A percentile compares a stretch with the other conserved stretches of the same genome.
phyloP scores from a whole-genome alignment of 1,284 basidiomycete species.

The Gymnopus androsaceus region DNA sequence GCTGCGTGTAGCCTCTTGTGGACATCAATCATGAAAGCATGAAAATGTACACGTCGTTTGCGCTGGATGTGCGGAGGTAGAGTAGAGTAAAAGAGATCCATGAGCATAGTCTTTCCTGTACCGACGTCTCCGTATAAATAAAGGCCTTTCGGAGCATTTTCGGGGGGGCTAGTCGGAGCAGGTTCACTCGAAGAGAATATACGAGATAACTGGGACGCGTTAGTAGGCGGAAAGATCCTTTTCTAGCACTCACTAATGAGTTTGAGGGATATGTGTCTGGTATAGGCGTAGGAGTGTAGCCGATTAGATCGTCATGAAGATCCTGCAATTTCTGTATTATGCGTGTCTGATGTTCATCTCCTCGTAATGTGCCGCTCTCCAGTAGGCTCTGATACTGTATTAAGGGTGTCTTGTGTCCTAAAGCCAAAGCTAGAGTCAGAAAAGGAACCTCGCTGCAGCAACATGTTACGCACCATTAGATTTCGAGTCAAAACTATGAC shows the following conservation, averaged over 20 bases:
- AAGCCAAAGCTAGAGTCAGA: not conserved
- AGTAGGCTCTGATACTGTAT: constrained; percentile 79
- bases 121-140: constrained; percentile 99
- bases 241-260: constrained; percentile 46
- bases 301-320: constrained; percentile 73
- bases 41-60: constrained; percentile 93
- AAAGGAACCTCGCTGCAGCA: not conserved
- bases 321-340: constrained; percentile 85
- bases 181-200: constrained; percentile 55
- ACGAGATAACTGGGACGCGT: constrained; percentile 57
- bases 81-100: constrained; percentile 96
- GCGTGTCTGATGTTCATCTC: constrained; percentile 82
- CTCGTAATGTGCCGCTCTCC: constrained; percentile 65
- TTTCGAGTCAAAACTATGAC: not conserved
- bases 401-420: constrained; percentile 49
- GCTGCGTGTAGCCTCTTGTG: constrained; percentile 89
- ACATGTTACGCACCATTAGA: not conserved
- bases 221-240: constrained; percentile 9
- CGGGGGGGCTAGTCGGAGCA: constrained; percentile 43
- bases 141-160: constrained; percentile 78
- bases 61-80: constrained; percentile 75
- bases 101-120: constrained; percentile 98
- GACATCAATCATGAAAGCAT: constrained; percentile 98
- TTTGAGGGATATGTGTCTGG: constrained; percentile 42
- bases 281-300: constrained; percentile 73